Conservation (phyloP, 305 asterid genomes). For the Fraxinus latifolia region DNA sequence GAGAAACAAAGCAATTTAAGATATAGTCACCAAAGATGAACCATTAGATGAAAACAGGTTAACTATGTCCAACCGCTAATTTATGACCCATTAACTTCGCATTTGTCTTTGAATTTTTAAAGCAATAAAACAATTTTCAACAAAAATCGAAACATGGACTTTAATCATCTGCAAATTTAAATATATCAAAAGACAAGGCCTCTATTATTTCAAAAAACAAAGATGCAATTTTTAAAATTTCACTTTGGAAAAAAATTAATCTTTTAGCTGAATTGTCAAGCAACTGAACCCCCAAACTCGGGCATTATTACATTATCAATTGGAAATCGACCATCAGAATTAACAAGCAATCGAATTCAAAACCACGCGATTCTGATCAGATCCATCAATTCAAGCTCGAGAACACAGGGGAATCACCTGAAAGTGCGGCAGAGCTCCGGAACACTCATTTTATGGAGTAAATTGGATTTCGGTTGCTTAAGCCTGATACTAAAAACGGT, state of each 20-base stretch:
- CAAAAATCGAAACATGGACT: neutral
- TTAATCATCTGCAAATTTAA: neutral
- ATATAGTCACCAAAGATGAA: neutral
- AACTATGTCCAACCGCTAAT: neutral
- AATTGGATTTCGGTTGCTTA: conserved; percentile 74
- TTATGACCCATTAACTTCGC: neutral
- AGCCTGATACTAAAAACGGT: conserved; percentile 76
- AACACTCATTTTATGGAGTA: conserved; percentile 88
- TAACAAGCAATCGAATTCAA: conserved; percentile 3
- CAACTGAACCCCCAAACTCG: conserved; percentile 3
- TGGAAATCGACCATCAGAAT: neutral
- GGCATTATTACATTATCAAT: neutral
- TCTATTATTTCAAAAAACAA: neutral
- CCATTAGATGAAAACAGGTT: neutral
- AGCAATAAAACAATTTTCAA: neutral
- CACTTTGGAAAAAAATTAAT: neutral
- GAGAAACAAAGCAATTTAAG: neutral
- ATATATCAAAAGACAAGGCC: neutral
- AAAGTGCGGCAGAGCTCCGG: conserved; percentile 97
- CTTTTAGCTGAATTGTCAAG: conserved; percentile 2
- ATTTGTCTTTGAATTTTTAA: neutral
- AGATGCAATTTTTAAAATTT: neutral
- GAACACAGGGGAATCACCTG: conserved; percentile 45
- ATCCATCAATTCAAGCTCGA: neutral
- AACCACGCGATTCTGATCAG: neutral